A percentile compares a stretch with the other conserved stretches of the same genome.
Evolutionary conservation across 1,284 basidiomycete species (phyloP).

Genomic region (Sanghuangporus baumii): DNA sequence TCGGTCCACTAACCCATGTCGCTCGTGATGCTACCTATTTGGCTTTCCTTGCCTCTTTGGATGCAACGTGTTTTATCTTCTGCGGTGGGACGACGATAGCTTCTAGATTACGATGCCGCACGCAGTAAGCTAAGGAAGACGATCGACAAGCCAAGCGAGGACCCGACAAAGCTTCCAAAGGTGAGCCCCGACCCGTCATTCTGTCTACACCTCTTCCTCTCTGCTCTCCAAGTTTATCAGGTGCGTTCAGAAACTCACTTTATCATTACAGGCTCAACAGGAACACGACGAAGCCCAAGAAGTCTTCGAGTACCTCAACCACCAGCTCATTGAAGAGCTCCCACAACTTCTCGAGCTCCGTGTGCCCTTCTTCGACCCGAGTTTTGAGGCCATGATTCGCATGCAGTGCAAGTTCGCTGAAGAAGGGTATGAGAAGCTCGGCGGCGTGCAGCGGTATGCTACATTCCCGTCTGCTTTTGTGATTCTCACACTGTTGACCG

Average conservation of each 20-base stretch:
- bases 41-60: neutral
- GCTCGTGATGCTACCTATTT: neutral
- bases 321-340: slow-evolving; percentile 86
- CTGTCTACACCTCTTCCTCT: neutral
- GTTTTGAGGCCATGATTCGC: slow-evolving; percentile 98
- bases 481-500: neutral
- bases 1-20: neutral
- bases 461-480: neutral
- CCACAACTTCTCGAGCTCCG: slow-evolving; percentile 92
- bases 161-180: slow-evolving; percentile 85
- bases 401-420: slow-evolving; percentile 97
- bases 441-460: slow-evolving; percentile 81
- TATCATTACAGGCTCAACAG: slow-evolving; percentile 70
- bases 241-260: neutral
- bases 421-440: slow-evolving; percentile 97
- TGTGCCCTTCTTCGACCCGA: slow-evolving; percentile 96
- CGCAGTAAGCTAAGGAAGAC: slow-evolving; percentile 86
- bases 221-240: neutral
- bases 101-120: slow-evolving; percentile 94
- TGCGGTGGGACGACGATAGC: slow-evolving; percentile 37
- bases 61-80: neutral
- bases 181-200: slow-evolving; percentile 33
- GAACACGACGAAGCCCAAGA: slow-evolving; percentile 93
- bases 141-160: slow-evolving; percentile 91
- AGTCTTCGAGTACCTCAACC: slow-evolving; percentile 90